These are phyloP conservation scores for Diaporthe vexans DNA, from an alignment of 2,329 filamentous ascomycete species.

Conservation along the genomic window DNA sequence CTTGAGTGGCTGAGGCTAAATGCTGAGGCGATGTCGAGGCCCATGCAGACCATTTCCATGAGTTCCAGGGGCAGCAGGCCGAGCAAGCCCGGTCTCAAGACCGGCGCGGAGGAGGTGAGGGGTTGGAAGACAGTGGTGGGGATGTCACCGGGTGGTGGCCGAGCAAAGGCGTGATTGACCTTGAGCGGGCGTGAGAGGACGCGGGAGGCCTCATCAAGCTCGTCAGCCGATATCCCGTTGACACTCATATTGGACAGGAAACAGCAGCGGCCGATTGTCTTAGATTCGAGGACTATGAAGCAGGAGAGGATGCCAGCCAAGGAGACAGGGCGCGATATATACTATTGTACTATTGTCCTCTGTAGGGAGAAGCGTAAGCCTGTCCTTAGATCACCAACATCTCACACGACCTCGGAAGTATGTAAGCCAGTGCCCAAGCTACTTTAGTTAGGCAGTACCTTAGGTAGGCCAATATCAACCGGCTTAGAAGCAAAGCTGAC, in stretches of 20 bases:
- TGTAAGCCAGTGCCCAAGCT: background rate
- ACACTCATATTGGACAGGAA: background rate
- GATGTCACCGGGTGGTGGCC: background rate
- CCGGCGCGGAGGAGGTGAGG: background rate
- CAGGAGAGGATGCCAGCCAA: background rate
- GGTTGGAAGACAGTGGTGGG: background rate
- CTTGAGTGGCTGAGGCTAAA: constrained; percentile 18
- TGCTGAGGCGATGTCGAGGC: constrained; percentile 15
- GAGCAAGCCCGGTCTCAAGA: background rate
- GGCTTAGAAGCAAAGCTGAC: background rate
- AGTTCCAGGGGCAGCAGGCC: constrained; percentile 6
- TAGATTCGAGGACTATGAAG: background rate
- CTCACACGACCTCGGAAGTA: background rate
- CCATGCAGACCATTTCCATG: background rate
- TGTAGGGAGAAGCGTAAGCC: background rate
- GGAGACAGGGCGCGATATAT: background rate
- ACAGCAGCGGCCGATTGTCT: background rate
- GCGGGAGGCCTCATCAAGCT: constrained; percentile 16
- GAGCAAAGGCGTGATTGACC: background rate
- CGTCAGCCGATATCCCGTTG: background rate
- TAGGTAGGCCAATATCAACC: background rate
- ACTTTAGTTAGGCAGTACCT: background rate
- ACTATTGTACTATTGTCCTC: no score
- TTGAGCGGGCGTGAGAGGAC: background rate
- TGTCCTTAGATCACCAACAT: background rate